phyloP scores from a whole-genome alignment of 2,329 filamentous ascomycete genomes.

The Neofusicoccum parvum region DNA sequence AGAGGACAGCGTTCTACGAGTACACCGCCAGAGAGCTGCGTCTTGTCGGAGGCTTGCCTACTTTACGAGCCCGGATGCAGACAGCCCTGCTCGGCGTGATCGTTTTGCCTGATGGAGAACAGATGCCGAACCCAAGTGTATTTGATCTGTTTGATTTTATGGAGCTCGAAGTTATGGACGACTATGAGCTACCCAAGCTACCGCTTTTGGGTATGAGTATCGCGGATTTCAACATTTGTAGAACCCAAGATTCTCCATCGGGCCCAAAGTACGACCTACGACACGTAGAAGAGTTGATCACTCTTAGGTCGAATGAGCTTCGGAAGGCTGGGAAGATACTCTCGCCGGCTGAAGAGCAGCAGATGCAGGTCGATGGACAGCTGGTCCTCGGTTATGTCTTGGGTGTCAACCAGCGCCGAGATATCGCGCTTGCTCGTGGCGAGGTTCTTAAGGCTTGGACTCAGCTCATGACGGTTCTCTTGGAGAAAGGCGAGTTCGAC shows the following conservation, averaged over 20 bases:
- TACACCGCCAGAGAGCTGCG: conserved; percentile 87
- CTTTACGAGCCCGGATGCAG: conserved; percentile 49
- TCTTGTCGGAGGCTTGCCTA: conserved; percentile 68
- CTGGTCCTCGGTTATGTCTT: conserved; percentile 4
- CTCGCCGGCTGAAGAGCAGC: conserved; percentile 33
- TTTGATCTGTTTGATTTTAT: conserved; percentile 96
- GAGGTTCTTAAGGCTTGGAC: conserved; percentile 80
- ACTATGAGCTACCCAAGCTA: conserved; percentile 55
- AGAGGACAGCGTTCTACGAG: conserved; percentile 77
- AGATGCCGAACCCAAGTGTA: conserved; percentile 70
- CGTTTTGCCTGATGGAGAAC: conserved; percentile 65
- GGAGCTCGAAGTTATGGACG: conserved; percentile 59
- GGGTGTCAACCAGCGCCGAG: conserved; percentile 37
- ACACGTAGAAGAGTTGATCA: conserved; percentile 73
- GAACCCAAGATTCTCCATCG: conserved; percentile 14
- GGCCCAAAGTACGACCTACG: conserved; percentile 66
- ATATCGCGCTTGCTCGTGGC: conserved; percentile 59
- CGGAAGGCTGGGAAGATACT: conserved; percentile 43
- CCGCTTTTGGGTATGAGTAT: conserved; percentile 64
- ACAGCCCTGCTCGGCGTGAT: conserved; percentile 76
- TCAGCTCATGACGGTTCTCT: conserved; percentile 78
- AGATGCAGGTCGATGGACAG: conserved; percentile 57
- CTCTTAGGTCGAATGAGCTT: conserved; percentile 67
- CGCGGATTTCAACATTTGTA: conserved; percentile 67
- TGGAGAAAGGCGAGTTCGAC: conserved; percentile 80